Percentiles rank a stretch among this genome's conserved stretches.
Conservation (phyloP, 2,329 filamentous ascomycete species). For the Paracoccidioides brasiliensis region DNA sequence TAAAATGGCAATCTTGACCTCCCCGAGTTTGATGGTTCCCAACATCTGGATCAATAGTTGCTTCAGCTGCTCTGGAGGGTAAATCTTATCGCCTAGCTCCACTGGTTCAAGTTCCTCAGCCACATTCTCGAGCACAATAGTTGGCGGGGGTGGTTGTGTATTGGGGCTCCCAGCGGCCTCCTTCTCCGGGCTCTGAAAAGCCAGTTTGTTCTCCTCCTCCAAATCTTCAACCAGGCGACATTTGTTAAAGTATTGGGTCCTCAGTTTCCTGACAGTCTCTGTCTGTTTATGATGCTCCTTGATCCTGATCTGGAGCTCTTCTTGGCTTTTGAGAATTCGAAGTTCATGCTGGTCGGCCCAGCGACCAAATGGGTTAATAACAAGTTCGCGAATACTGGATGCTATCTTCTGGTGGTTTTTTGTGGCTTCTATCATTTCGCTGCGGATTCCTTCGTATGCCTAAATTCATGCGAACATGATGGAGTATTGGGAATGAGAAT, state of each 20-base stretch:
- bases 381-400: conserved; percentile 88
- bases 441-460: conserved; percentile 88
- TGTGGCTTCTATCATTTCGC: conserved; percentile 81
- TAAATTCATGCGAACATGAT: conserved; percentile 27
- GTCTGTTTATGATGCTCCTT: conserved; percentile 88
- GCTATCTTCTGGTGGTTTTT: conserved; percentile 91
- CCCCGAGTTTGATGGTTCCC: conserved; percentile 70
- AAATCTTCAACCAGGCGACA: conserved; percentile 90
- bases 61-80: conserved; percentile 76
- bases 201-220: conserved; percentile 96
- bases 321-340: conserved; percentile 84
- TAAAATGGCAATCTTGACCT: conserved; percentile 89
- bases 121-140: conserved; percentile 73
- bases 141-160: conserved; percentile 42
- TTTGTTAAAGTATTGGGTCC: conserved; percentile 98
- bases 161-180: conserved; percentile 47
- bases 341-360: conserved; percentile 94
- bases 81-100: conserved; percentile 83
- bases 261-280: conserved; percentile 79
- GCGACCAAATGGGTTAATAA: conserved; percentile 82
- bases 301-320: conserved; percentile 79
- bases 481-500: neutral
- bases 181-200: conserved; percentile 72
- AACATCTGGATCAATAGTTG: conserved; percentile 79
- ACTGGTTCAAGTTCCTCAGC: conserved; percentile 64